Conservation (phyloP, 495 filamentous ascomycete species). For the Geoglossum glabrum region DNA sequence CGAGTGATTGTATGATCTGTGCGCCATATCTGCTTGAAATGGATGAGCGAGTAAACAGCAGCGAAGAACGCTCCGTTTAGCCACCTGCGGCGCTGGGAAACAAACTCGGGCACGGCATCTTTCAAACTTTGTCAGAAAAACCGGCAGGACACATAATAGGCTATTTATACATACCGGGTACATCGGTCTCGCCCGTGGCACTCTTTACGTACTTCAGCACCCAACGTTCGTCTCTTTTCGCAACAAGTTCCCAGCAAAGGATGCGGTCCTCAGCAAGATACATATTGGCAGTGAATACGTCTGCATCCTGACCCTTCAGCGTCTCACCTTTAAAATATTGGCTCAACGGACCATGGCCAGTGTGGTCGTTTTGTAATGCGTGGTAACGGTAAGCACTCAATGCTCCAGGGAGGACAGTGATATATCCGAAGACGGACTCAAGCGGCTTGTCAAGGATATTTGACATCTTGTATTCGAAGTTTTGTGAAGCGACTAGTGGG, state of each 20-base stretch:
- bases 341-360: slow-evolving; percentile 81
- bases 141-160: neutral
- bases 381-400: slow-evolving; percentile 92
- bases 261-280: slow-evolving; percentile 97
- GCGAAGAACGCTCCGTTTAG: slow-evolving; percentile 98
- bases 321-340: slow-evolving; percentile 99
- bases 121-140: neutral
- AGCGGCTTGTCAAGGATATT: slow-evolving; percentile 97
- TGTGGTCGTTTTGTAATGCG: slow-evolving; percentile 90
- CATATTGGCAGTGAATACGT: slow-evolving; percentile 99
- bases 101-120: slow-evolving; percentile 77
- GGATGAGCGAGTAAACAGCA: slow-evolving; percentile 89
- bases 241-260: slow-evolving; percentile 96
- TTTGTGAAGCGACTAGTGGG: slow-evolving; percentile 88
- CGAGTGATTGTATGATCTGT: slow-evolving; percentile 82
- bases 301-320: slow-evolving; percentile 85
- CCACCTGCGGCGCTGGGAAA: slow-evolving; percentile 90
- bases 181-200: slow-evolving; percentile 91
- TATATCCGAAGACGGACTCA: slow-evolving; percentile 94
- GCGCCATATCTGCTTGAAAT: slow-evolving; percentile 80
- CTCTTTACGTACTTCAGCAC: slow-evolving; percentile 93
- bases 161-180: slow-evolving; percentile 45
- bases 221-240: slow-evolving; percentile 88
- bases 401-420: slow-evolving; percentile 88
- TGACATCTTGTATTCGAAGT: slow-evolving; percentile 99